Evolutionary conservation across 805 yeast genomes (phyloP), one percentile per base, ranked within the genome.

Genomic region (Millerago galiae): DNA sequence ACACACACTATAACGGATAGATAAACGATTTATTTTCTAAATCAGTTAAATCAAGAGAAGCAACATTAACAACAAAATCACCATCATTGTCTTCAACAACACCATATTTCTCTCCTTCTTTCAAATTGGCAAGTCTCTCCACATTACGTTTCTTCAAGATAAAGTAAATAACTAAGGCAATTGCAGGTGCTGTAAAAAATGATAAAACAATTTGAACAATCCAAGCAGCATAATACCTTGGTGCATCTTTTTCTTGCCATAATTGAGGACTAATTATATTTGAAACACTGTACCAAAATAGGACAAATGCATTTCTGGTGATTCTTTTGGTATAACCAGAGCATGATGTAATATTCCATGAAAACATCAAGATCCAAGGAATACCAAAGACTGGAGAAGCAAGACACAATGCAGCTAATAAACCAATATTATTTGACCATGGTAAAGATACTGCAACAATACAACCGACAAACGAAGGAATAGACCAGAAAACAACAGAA

Each of bases 191-290:
- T 10, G 61, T 34, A 31, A 64, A 58, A 53, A 73, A 77, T 9
- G 76, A 66, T n/a, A 74, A 49, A 10, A 75, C 77, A 38, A 76
- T 72, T 52, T 76, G 82, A 10, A 75, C 77, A 41, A 69, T 62
- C 82, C 83, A 71, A 8, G 77, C 72, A 2, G 68, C 64, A 13
- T 55, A 46, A 49, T 65, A 72, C 43, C 69, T 58, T 37, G 81
- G 81, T 8, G 69, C 65, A 48, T 70, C 71, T n/a, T 51, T 55
- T 8, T 52, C 60, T 53, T 66, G 64, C 80, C 81, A 77, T 29
- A 77, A 52, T 53, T 76, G 82, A 4, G 82, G 81, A 4, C 79
- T 70, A 25, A 76, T 69, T 29, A 77, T 65, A 49, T 77, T 77
- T 8, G 76, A 63, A 38, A 75, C 47, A 44, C 74, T 63, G 44